phyloP scores from a whole-genome alignment of 768 basidiomycete genomes.

The Mycena olivaceomarginata region DNA sequence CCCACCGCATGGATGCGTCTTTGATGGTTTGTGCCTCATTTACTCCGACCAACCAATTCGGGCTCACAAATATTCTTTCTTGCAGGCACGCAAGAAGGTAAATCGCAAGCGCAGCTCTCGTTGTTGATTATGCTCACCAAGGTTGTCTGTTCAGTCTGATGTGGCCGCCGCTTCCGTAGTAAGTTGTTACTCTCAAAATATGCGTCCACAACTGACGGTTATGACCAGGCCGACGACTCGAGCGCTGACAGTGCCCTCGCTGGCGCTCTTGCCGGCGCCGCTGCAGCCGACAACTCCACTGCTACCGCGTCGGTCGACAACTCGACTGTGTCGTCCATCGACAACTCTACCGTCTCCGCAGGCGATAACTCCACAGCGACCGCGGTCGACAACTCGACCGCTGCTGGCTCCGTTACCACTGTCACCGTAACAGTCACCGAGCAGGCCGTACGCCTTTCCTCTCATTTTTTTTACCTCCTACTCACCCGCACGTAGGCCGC shows the following conservation, averaged over 20 bases:
- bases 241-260: background rate
- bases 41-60: constrained; percentile 21
- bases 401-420: background rate
- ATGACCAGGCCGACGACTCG: background rate
- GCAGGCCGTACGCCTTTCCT: constrained; percentile 27
- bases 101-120: background rate
- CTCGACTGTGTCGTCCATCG: background rate
- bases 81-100: constrained; percentile 27
- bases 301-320: background rate
- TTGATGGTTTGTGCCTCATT: constrained; percentile 38
- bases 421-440: constrained; percentile 45
- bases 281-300: constrained; percentile 32
- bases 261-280: background rate
- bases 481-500: constrained; percentile 29
- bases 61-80: background rate
- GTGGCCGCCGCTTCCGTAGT: background rate
- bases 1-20: constrained; percentile 45
- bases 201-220: background rate
- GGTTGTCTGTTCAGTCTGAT: background rate
- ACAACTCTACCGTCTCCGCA: constrained; percentile 26
- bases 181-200: background rate
- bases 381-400: background rate
- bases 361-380: background rate
- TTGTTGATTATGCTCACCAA: background rate
- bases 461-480: background rate